A percentile compares a stretch with the other conserved stretches of the same genome.
These are phyloP conservation scores for Lenwebbia sp. DNA, from an alignment of 345 rosid genomes.

Conservation along the genomic window DNA sequence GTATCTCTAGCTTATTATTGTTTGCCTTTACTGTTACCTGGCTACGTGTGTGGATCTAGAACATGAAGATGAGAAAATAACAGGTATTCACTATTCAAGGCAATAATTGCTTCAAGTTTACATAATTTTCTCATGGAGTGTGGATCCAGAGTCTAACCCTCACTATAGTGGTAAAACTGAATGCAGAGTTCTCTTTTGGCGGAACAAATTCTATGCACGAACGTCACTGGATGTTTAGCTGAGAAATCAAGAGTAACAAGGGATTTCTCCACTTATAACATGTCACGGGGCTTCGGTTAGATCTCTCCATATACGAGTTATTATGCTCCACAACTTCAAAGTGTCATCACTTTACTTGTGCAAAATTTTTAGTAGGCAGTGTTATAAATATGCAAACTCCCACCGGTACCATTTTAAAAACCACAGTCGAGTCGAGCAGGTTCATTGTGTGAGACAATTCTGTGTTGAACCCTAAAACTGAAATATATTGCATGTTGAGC, in stretches of 20 bases:
- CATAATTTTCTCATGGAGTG: background rate
- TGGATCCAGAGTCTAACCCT: background rate
- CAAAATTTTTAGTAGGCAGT: background rate
- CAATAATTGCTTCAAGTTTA: background rate
- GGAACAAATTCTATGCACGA: background rate
- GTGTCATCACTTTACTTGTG: background rate
- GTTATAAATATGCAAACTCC: background rate
- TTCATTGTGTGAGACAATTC: background rate
- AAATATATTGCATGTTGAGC: background rate
- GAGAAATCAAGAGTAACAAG: background rate
- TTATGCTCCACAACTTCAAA: background rate
- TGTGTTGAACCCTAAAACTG: background rate
- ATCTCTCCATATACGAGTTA: background rate
- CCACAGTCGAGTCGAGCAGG: background rate
- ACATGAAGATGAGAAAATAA: background rate
- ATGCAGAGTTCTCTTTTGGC: background rate
- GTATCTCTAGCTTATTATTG: background rate
- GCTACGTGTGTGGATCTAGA: background rate
- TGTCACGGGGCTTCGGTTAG: background rate
- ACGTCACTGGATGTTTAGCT: background rate
- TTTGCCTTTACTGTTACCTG: background rate
- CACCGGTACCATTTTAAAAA: background rate
- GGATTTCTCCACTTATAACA: background rate
- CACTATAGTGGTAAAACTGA: background rate
- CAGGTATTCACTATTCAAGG: background rate